phyloP scores from a whole-genome alignment of 2,329 filamentous ascomycete genomes.

The Xylaria multiplex region DNA sequence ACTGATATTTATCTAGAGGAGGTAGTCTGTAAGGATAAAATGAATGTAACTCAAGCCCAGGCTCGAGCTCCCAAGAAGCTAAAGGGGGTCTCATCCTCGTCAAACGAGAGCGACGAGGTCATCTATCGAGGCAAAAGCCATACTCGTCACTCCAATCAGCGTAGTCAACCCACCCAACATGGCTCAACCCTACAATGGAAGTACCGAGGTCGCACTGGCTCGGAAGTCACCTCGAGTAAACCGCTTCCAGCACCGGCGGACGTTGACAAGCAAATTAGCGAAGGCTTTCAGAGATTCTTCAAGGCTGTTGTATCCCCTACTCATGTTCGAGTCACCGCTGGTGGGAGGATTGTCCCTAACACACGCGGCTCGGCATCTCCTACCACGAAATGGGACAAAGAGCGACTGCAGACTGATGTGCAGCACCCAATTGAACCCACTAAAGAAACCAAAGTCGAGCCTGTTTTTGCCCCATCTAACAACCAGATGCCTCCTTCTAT shows the following conservation, averaged over 20 bases:
- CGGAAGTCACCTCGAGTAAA: conserved; percentile 55
- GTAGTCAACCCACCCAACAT: conserved; percentile 9
- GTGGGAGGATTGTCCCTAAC: conserved; percentile 74
- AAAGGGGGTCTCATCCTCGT: conserved; percentile 51
- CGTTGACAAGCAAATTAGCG: conserved; percentile 64
- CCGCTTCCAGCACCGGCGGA: conserved; percentile 65
- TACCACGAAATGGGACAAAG: conserved; percentile 61
- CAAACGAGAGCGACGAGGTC: conserved; percentile 51
- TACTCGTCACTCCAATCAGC: conserved; percentile 34
- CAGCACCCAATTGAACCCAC: conserved; percentile 41
- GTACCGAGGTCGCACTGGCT: conserved; percentile 58
- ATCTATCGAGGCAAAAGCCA: conserved; percentile 52
- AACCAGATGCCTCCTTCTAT: conserved; percentile 39
- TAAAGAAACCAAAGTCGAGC: conserved; percentile 38
- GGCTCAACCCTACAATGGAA: conserved; percentile 50
- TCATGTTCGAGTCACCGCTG: conserved; percentile 73
- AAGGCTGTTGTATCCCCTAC: conserved; percentile 74
- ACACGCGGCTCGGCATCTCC: conserved; percentile 65
- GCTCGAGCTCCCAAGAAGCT: conserved; percentile 43
- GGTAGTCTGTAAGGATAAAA: conserved; percentile 47
- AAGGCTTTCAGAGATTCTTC: conserved; percentile 75
- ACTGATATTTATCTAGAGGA: conserved; percentile 28
- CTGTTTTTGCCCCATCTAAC: conserved; percentile 23
- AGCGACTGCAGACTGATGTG: conserved; percentile 48
- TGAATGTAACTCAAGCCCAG: conserved; percentile 36